Percentiles rank a stretch among this genome's conserved stretches.
Evolutionary conservation across 2,329 filamentous ascomycete species (phyloP).

Genomic region (Aureobasidium uvarum): DNA sequence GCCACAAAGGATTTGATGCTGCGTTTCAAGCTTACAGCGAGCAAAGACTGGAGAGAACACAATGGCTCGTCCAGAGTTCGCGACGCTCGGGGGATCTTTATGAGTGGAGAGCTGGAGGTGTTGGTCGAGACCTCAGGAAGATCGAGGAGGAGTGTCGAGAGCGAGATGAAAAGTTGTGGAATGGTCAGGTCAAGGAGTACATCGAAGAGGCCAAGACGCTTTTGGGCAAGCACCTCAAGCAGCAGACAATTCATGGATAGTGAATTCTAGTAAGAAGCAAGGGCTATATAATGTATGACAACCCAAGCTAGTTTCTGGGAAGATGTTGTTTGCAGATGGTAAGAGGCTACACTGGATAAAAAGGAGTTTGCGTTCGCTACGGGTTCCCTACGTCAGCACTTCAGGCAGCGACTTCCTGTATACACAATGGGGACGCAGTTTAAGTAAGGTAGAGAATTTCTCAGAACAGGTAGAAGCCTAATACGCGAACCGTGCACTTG

Average conservation of each 20-base stretch:
- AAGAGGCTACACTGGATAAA: neutral
- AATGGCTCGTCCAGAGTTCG: slow-evolving; percentile 47
- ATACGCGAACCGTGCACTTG: too few relatives aligned
- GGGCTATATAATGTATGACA: too few relatives aligned
- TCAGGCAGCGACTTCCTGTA: neutral
- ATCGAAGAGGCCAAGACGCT: slow-evolving; percentile 25
- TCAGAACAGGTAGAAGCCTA: too few relatives aligned
- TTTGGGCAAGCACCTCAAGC: slow-evolving; percentile 15
- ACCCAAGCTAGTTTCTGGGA: too few relatives aligned
- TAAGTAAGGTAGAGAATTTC: too few relatives aligned
- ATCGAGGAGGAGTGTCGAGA: slow-evolving; percentile 38
- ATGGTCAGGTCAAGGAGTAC: slow-evolving; percentile 27
- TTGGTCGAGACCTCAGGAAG: slow-evolving; percentile 40
- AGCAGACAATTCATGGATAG: neutral
- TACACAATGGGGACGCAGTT: too few relatives aligned
- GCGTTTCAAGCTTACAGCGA: slow-evolving; percentile 45
- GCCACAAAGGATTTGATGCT: slow-evolving; percentile 33
- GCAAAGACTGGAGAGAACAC: slow-evolving; percentile 44
- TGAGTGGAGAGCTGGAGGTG: slow-evolving; percentile 39
- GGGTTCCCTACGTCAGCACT: slow-evolving; percentile 4
- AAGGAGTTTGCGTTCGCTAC: neutral
- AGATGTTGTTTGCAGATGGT: too few relatives aligned
- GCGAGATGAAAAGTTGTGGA: slow-evolving; percentile 24
- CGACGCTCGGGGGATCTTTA: slow-evolving; percentile 44
- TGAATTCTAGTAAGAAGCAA: too few relatives aligned